Evolutionary conservation across 345 rosid species (phyloP), one percentile per base, ranked within the genome.

Genomic region (Excoecaria agallocha): DNA sequence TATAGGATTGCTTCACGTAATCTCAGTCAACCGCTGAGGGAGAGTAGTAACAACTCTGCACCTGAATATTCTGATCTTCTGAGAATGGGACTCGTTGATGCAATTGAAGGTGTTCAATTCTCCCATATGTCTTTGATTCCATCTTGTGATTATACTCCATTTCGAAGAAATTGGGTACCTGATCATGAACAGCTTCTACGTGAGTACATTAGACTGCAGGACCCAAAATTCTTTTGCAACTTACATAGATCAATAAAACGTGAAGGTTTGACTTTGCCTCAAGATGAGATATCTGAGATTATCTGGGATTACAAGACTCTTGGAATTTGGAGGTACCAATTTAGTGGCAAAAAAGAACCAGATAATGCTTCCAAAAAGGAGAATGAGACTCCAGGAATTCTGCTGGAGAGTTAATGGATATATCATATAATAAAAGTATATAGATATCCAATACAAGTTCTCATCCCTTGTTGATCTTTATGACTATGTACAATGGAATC

Each of bases 41-140:
- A 93, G 92, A 89, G 87, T 51, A 86, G 89, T 79, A 89, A 90
- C 78, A 93, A 86, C 69, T 87, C 97, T 79, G 96, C 93, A 0
- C 97, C 98, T 52, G 99, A 93, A 79, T 95, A 93, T 82, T 89
- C 96, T 52, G 97, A 95, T 86, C 97, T 93, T 76, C 78, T 95
- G 80, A 91, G 99, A 78, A 90, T 93, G 97, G 98, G 98, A 70
- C 91, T 93, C 37, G 99, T 91, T 12, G 98, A 95, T 81, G 90
- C 90, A 73, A 93, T 95, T 60, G 94, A 95, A 85, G 90, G 99
- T 58, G 91, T 95, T 83, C 98, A 90, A 72, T 95, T 95, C 80
- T 90, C 97, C 3, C 97, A 83, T 74, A 93, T 91, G 98, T 87
- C 99, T 30, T 70, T 83, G 81, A 93, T 95, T 81, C 99, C 99